Percentiles rank a stretch among this genome's conserved stretches.
Conservation (phyloP, 225 moss, liverwort and hornwort genomes). For the Marchantia polymorpha region DNA sequence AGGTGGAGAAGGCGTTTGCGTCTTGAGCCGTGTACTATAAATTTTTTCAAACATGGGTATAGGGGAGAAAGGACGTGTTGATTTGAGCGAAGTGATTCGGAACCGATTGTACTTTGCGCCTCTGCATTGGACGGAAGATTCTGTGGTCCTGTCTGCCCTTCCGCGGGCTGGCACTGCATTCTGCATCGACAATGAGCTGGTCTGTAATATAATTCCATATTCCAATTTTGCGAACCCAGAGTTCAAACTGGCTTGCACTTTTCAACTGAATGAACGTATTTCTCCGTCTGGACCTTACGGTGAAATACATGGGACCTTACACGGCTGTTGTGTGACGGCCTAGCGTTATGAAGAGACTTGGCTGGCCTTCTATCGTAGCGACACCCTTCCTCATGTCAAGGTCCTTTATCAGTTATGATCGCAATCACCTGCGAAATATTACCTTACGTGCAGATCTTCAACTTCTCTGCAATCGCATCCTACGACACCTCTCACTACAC, state of each 20-base stretch:
- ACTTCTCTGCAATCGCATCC: neutral
- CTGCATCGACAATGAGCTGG: slow-evolving; percentile 90
- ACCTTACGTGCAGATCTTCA: neutral
- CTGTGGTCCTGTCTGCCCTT: slow-evolving; percentile 65
- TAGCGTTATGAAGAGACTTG: neutral
- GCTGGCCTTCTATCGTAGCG: neutral
- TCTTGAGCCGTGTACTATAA: neutral
- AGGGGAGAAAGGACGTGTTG: slow-evolving; percentile 67
- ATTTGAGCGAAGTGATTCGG: slow-evolving; percentile 84
- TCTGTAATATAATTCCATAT: slow-evolving; percentile 28
- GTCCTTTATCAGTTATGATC: neutral
- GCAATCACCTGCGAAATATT: neutral
- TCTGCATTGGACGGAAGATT: slow-evolving; percentile 75
- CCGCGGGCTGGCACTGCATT: slow-evolving; percentile 70
- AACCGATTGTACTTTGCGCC: slow-evolving; percentile 91
- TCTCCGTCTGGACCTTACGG: neutral
- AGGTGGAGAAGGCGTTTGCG: neutral
- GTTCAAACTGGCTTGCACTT: neutral
- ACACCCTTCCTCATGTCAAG: neutral
- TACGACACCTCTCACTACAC: neutral
- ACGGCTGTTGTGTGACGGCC: neutral
- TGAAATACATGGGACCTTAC: no score
- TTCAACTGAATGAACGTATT: neutral
- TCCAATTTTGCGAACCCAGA: neutral
- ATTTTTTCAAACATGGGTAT: slow-evolving; percentile 54